phyloP scores from a whole-genome alignment of 768 basidiomycete species.

The Russula earlei region DNA sequence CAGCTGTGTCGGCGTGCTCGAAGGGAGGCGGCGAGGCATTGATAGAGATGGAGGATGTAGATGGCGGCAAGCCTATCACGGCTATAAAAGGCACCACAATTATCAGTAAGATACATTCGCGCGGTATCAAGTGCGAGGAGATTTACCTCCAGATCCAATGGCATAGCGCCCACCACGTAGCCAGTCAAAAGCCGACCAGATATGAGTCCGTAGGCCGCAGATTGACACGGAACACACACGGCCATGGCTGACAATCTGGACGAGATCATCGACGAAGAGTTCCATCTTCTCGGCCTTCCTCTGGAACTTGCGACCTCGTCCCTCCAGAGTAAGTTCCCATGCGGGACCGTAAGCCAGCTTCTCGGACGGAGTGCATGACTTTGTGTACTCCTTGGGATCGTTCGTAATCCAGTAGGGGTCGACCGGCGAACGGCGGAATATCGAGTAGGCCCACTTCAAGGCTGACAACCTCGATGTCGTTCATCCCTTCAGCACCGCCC shows the following conservation, averaged over 20 bases:
- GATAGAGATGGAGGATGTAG: too few species aligned
- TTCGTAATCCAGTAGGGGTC: constrained; percentile 31
- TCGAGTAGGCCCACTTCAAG: constrained; percentile 63
- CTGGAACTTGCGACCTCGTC: too few species aligned
- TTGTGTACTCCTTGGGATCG: constrained; percentile 35
- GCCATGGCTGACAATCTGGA: too few species aligned
- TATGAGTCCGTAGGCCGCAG: constrained; percentile 37
- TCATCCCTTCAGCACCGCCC: constrained; percentile 48
- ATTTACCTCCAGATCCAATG: constrained; percentile 72
- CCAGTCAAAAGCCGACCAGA: constrained; percentile 46
- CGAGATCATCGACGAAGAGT: too few species aligned
- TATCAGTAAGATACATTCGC: too few species aligned
- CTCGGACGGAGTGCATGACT: constrained; percentile 67
- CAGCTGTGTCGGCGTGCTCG: too few species aligned
- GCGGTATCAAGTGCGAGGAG: too few species aligned
- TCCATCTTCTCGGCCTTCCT: too few species aligned
- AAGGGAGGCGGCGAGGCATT: too few species aligned
- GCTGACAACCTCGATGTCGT: constrained; percentile 57
- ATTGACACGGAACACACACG: too few species aligned
- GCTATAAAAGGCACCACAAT: too few species aligned
- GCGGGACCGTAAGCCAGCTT: constrained; percentile 64
- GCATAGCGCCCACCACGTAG: constrained; percentile 59
- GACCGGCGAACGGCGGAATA: constrained; percentile 16
- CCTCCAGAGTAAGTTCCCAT: constrained; percentile 42
- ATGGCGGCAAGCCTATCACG: too few species aligned